Evolutionary conservation across 495 filamentous ascomycete species (phyloP), one percentile per base, ranked within the genome.

Genomic region (Hypoxylon lienhwacheense): DNA sequence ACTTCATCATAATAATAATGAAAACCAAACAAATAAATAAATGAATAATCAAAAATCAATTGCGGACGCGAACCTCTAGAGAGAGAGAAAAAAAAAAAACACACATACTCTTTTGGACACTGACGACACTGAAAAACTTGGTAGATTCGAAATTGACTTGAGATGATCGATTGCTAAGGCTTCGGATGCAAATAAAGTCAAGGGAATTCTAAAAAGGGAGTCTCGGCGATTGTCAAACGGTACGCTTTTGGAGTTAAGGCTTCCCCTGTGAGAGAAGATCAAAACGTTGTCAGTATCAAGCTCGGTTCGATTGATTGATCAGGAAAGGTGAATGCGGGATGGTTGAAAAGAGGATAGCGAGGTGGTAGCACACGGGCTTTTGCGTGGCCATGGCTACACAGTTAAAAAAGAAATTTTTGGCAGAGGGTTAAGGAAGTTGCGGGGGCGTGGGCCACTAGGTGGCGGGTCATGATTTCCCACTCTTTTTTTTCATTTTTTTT

Each of bases 331-430:
- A 78, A 70, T 77, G 77, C 70, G 77, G 77, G 71, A 81, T 77
- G 69, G 66, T 73, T 75, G 77, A 81, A 76, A 83, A 78, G 64
- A 82, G 78, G 65, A 82, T 78, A 77, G 75, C 69, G 73, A 77
- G 71, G 69, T 72, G 70, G 75, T 77, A 73, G 70, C 73, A 76
- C 72, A 67, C 68, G 66, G 67, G 61, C 69, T 73, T 70, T 70
- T 71, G 72, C 70, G 66, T 69, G 67, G 65, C 47, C 66, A 61
- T 59, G 63, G 68, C 63, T 70, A 71, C 69, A 69, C 66, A 68
- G 63, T 68, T 73, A 59, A 56, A 70, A 69, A 60, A 53, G 40
- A 60, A 60, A 76, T n/a, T n/a, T n/a, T n/a, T n/a, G 73, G 71
- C 21, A 21, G 69, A 34, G 15, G 68, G 66, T 26, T 64, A 66